Base-by-base conservation (phyloP, 1,139 yeast species). In the Lodderomyces pseudojiufengensis region DNA sequence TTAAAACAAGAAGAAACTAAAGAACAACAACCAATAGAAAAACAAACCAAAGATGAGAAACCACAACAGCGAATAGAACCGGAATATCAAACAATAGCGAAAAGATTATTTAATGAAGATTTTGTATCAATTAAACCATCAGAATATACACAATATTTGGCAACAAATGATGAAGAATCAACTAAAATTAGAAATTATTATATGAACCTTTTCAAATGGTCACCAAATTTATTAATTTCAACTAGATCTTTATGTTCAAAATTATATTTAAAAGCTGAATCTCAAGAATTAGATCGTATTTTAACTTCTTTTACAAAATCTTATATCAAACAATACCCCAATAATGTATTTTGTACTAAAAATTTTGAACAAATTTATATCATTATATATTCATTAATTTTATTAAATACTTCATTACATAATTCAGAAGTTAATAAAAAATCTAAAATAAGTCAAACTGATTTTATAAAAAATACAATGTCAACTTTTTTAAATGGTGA, bases 221-320 rank as follows among this genome's bases (percentile, higher is more conserved):
- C 70, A 41, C 47, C 64, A 6, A 72, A 73, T 41, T 54, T 81
- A 31, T 57, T 84, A 41, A 61, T 59, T 4, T 66, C 88, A 1
- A 66, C 87, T 12, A 63, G 92, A 27, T 59, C 59, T 35, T 61
- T 87, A 30, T 85, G 95, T 46, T 69, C 76, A 21, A 75, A 70
- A 45, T 55, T 87, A 20, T 84, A 82, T 54, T 68, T 87, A 50
- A 80, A 79, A 49, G 95, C 95, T 2, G 96, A 87, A 55, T 79
- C 94, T 1, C 94, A 84, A 49, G 86, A 83, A 50, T 76, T 87
- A 41, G 95, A 86, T 57, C 70, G 86, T 32, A 73, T 86, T 15
- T 61, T 87, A 40, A 81, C 83, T 29, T 68, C 83, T 2, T 81
- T 85, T 53, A 73, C 95, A 16, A 72, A 73, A 41, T 72, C 84